Evolutionary conservation across 1,284 basidiomycete genomes (phyloP).

Genomic region (Lignosus rhinocerotis): DNA sequence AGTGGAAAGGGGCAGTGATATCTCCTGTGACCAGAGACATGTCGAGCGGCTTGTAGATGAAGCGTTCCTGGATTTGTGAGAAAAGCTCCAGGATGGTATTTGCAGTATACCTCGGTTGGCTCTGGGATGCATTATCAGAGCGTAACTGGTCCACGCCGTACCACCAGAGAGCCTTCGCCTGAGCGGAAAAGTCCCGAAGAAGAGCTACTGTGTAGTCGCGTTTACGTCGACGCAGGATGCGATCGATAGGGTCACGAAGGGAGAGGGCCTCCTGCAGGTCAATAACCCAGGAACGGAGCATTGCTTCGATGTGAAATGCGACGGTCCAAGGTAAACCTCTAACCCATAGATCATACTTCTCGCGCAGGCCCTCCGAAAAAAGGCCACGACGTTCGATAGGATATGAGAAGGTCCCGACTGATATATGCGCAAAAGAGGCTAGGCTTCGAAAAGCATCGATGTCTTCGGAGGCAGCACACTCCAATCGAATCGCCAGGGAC

Average conservation of each 20-base stretch:
- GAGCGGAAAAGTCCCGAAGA: slow-evolving; percentile 45
- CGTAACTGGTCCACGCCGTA: slow-evolving; percentile 10
- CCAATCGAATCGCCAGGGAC: slow-evolving; percentile 49
- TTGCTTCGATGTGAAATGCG: slow-evolving; percentile 55
- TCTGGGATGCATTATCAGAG: neutral
- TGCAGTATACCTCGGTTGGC: neutral
- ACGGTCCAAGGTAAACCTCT: slow-evolving; percentile 47
- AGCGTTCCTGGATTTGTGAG: slow-evolving; percentile 26
- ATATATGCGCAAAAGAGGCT: slow-evolving; percentile 38
- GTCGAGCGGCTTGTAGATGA: slow-evolving; percentile 17
- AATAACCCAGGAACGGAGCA: slow-evolving; percentile 42
- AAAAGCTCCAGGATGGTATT: slow-evolving; percentile 9
- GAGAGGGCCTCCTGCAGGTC: slow-evolving; percentile 49
- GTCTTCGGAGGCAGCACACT: slow-evolving; percentile 38
- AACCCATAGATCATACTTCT: slow-evolving; percentile 39
- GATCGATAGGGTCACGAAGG: slow-evolving; percentile 40
- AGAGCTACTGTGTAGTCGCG: slow-evolving; percentile 39
- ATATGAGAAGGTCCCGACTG: slow-evolving; percentile 36
- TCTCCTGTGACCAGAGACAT: neutral
- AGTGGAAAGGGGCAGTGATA: slow-evolving; percentile 42
- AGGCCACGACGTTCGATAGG: slow-evolving; percentile 41
- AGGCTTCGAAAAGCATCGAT: slow-evolving; percentile 42
- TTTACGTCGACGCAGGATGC: slow-evolving; percentile 33
- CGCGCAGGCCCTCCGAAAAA: slow-evolving; percentile 41
- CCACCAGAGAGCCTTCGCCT: slow-evolving; percentile 34